A percentile compares a stretch with the other conserved stretches of the same genome.
Evolutionary conservation across 1,284 basidiomycete species (phyloP).

Genomic region (Porodaedalea pini): DNA sequence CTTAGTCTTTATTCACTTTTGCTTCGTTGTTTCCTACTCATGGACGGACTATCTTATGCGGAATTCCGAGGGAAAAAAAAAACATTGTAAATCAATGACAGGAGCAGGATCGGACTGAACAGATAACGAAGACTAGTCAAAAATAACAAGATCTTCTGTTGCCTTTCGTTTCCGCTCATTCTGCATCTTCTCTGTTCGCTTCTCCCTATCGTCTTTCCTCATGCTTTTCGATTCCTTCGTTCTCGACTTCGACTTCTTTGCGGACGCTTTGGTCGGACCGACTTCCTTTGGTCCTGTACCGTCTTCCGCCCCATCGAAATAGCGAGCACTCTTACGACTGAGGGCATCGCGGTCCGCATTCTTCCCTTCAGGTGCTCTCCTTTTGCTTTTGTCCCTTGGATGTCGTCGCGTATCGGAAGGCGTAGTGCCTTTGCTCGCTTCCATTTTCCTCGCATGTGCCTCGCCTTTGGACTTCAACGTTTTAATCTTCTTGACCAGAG

Average conservation of each 20-base stretch:
- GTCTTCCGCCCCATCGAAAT: constrained; percentile 2
- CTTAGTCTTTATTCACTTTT: background rate
- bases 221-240: background rate
- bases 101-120: background rate
- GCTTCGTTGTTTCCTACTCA: background rate
- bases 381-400: background rate
- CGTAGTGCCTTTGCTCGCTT: background rate
- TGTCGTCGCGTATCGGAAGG: background rate
- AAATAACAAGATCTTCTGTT: constrained; percentile 19
- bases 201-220: background rate
- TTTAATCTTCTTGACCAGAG: background rate
- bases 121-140: background rate
- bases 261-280: background rate
- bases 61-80: background rate
- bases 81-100: background rate
- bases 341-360: background rate
- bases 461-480: background rate
- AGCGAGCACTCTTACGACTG: background rate
- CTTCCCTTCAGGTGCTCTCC: background rate
- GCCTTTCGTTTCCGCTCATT: constrained; percentile 15
- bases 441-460: background rate
- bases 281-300: background rate
- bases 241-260: background rate
- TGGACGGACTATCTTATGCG: background rate
- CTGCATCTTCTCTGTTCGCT: background rate